Evolutionary conservation across 2,329 filamentous ascomycete species (phyloP).

Genomic region (Venturia asperata): DNA sequence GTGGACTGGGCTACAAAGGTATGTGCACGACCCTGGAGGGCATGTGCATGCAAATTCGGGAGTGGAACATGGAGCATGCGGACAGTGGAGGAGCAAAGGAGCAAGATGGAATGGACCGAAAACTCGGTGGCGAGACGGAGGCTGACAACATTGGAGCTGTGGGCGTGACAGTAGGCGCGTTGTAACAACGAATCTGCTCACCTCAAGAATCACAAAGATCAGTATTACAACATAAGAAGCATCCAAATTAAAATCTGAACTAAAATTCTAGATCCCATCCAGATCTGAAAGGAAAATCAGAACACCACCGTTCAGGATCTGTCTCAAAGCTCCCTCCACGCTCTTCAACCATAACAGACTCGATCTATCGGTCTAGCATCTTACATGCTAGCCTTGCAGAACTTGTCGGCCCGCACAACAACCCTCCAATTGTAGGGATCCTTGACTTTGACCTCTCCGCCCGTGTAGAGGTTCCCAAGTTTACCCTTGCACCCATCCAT

Average conservation of each 20-base stretch:
- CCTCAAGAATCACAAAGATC: too few species aligned
- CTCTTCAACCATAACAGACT: background rate
- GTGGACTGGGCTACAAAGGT: conserved; percentile 38
- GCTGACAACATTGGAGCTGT: background rate
- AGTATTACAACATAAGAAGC: too few species aligned
- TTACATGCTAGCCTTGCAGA: background rate
- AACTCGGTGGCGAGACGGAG: background rate
- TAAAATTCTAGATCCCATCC: too few species aligned
- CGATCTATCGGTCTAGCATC: background rate
- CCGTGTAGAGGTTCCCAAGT: background rate
- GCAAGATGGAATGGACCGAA: background rate
- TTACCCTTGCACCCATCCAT: background rate
- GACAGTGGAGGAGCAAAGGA: background rate
- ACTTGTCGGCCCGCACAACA: background rate
- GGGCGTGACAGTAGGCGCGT: too few species aligned
- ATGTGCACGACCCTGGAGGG: conserved; percentile 38
- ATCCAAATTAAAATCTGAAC: too few species aligned
- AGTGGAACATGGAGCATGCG: conserved; percentile 34
- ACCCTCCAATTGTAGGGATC: background rate
- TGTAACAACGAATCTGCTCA: too few species aligned
- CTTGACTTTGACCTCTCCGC: background rate
- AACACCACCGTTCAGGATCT: background rate
- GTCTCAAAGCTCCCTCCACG: background rate
- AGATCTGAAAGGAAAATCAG: background rate
- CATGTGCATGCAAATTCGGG: conserved; percentile 35